Percentiles rank a stretch among this genome's conserved stretches.
Evolutionary conservation across 306 rosid genomes (phyloP).

Genomic region (Prunus mume): DNA sequence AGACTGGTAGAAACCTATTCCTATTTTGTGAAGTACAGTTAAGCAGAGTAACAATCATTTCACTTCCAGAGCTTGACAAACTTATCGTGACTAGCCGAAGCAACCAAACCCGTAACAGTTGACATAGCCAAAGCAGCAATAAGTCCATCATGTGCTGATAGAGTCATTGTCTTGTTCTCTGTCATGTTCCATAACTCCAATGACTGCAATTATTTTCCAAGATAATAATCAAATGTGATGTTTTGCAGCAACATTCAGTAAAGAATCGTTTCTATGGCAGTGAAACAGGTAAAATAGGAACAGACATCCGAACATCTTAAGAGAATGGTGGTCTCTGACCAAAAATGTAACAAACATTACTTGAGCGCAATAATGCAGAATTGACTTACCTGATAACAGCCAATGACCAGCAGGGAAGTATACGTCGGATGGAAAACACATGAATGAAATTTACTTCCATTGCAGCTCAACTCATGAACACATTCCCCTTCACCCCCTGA

Average conservation of each 20-base stretch:
- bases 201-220: slow-evolving; percentile 49
- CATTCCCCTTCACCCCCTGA: slow-evolving; percentile 80
- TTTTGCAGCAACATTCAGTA: neutral
- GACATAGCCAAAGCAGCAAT: slow-evolving; percentile 80
- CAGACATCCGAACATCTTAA: neutral
- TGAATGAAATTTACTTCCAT: slow-evolving; percentile 78
- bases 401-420: slow-evolving; percentile 82
- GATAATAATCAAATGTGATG: neutral
- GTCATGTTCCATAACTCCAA: slow-evolving; percentile 96
- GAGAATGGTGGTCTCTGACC: neutral
- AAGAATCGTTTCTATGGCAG: neutral
- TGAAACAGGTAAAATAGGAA: neutral
- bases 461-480: slow-evolving; percentile 84
- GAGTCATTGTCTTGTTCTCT: slow-evolving; percentile 88
- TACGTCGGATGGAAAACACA: slow-evolving; percentile 90
- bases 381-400: slow-evolving; percentile 88
- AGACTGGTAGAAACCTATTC: slow-evolving; percentile 28
- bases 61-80: slow-evolving; percentile 89
- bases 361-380: neutral
- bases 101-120: slow-evolving; percentile 70
- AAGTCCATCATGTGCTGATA: slow-evolving; percentile 88
- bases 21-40: slow-evolving; percentile 22
- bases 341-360: neutral
- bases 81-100: slow-evolving; percentile 93
- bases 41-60: slow-evolving; percentile 20